A percentile compares a stretch with the other conserved stretches of the same genome.
phyloP scores from a whole-genome alignment of 768 basidiomycete species.

The Mrakia gelida region DNA sequence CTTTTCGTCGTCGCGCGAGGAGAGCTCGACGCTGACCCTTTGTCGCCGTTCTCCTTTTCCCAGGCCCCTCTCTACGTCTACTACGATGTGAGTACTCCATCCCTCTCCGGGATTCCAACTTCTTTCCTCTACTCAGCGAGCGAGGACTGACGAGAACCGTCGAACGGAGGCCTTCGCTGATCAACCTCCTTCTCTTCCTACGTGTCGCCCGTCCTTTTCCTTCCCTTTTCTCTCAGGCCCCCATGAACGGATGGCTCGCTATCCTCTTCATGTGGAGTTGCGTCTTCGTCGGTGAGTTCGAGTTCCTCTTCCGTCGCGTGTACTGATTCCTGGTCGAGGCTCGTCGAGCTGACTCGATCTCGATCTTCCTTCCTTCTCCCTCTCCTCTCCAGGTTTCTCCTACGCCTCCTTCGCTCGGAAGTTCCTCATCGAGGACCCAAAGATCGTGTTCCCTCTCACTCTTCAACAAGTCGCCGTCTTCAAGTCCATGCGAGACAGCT shows the following conservation, averaged over 20 bases:
- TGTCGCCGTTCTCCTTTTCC: too few relatives aligned
- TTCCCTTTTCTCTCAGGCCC: neutral
- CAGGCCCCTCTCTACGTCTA: constrained; percentile 1
- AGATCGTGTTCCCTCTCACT: constrained; percentile 16
- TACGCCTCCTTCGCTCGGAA: constrained; percentile 8
- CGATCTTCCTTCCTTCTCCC: too few relatives aligned
- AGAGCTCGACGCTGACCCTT: too few relatives aligned
- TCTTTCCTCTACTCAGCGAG: too few relatives aligned
- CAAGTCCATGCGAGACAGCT: constrained; percentile 2
- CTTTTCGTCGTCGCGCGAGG: too few relatives aligned
- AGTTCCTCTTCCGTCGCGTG: neutral
- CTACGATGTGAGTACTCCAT: neutral
- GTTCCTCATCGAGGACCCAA: constrained; percentile 20
- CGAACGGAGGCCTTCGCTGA: too few relatives aligned
- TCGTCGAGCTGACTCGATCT: neutral
- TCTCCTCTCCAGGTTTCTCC: neutral
- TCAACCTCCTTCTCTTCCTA: too few relatives aligned
- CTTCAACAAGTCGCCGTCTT: neutral
- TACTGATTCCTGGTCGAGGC: too few relatives aligned
- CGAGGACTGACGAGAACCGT: too few relatives aligned
- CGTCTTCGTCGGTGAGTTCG: neutral
- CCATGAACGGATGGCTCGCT: constrained; percentile 27
- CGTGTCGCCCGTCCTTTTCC: too few relatives aligned
- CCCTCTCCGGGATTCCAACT: too few relatives aligned
- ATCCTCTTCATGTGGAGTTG: constrained; percentile 14